Evolutionary conservation across 345 rosid genomes (phyloP).

Genomic region (Garcia nutans): DNA sequence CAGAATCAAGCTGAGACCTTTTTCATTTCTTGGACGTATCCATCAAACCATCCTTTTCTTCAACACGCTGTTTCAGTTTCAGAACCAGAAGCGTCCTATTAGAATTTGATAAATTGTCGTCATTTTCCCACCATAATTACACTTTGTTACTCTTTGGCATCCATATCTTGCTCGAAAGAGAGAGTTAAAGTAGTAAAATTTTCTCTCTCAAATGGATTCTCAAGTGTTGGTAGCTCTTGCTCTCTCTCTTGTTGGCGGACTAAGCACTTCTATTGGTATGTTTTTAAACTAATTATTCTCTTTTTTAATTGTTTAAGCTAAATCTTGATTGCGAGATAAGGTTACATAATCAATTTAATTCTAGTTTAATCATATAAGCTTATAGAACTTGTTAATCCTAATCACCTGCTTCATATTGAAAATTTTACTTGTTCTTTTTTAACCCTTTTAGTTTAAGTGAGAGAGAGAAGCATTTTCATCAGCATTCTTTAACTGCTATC

Average conservation of each 20-base stretch:
- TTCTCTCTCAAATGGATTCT: constrained; percentile 55
- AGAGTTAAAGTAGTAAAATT: no score
- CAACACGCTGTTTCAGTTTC: no score
- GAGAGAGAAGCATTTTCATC: constrained; percentile 2
- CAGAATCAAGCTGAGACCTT: not conserved
- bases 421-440: no score
- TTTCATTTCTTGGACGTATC: not conserved
- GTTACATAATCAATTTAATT: not conserved
- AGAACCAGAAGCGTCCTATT: not conserved
- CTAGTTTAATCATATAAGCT: not conserved
- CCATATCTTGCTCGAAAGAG: no score
- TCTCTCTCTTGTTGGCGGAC: constrained; percentile 35
- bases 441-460: not conserved
- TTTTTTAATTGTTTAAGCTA: not conserved
- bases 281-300: not conserved
- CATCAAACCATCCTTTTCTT: constrained; percentile 33
- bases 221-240: constrained; percentile 42
- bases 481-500: constrained; percentile 35
- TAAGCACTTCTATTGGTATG: constrained; percentile 37
- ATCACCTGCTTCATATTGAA: not conserved
- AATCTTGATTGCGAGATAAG: not conserved
- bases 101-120: not conserved
- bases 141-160: not conserved
- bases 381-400: not conserved
- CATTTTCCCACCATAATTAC: not conserved